phyloP scores from a whole-genome alignment of 257 asterid genomes.

The Solanum pennellii region DNA sequence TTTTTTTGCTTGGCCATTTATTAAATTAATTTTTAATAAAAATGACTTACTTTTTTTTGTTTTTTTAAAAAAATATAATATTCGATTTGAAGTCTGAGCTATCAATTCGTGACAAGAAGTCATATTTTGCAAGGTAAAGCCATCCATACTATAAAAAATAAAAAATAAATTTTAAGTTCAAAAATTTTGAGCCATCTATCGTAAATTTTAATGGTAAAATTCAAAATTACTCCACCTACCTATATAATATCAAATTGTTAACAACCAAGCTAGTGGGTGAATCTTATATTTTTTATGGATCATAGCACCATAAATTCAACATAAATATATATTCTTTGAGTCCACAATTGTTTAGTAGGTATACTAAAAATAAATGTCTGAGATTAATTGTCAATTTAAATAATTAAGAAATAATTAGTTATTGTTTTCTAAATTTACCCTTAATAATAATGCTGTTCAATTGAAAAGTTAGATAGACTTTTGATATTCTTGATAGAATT shows the following conservation, averaged over 20 bases:
- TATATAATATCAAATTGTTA: too few species aligned
- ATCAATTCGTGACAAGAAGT: not conserved
- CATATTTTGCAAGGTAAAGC: not conserved
- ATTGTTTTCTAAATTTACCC: too few species aligned
- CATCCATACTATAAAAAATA: too few species aligned
- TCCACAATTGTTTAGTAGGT: too few species aligned
- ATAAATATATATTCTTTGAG: not conserved
- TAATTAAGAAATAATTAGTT: accelerated
- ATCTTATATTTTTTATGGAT: not conserved
- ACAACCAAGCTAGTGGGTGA: not conserved
- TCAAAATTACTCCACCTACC: too few species aligned
- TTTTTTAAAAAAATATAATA: not conserved
- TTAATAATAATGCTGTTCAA: too few species aligned
- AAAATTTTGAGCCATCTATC: too few species aligned
- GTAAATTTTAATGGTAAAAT: too few species aligned
- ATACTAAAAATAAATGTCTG: too few species aligned
- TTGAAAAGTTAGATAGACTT: too few species aligned
- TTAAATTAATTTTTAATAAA: not conserved
- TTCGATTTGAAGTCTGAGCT: not conserved
- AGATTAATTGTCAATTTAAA: too few species aligned
- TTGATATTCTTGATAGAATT: accelerated
- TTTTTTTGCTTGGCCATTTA: not conserved
- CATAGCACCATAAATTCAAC: not conserved
- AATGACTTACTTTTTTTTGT: not conserved
- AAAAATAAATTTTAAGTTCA: too few species aligned